These are phyloP conservation scores for Yamadazyma mexicana DNA, from an alignment of 1,139 yeast genomes.

Conservation along the genomic window DNA sequence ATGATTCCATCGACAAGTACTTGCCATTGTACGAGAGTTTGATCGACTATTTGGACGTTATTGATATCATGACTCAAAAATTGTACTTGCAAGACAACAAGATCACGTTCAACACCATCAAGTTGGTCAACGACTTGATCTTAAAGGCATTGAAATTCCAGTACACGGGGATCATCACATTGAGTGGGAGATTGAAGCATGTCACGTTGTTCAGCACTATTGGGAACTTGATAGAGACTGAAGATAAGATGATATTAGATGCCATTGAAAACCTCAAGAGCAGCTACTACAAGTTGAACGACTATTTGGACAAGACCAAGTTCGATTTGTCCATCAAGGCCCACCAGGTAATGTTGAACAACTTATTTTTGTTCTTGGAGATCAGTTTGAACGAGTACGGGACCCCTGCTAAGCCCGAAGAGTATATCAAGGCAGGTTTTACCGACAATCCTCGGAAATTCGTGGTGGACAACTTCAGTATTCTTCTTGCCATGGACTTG, in stretches of 20 bases:
- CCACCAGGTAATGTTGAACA: constrained; percentile 45
- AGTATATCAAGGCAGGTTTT: constrained; percentile 48
- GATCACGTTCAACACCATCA: constrained; percentile 44
- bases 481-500: constrained; percentile 50
- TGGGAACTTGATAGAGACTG: constrained; percentile 41
- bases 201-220: constrained; percentile 45
- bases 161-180: constrained; percentile 41
- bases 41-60: constrained; percentile 42
- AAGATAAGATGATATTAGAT: constrained; percentile 35
- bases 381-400: constrained; percentile 47
- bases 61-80: constrained; percentile 43
- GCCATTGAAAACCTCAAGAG: constrained; percentile 33
- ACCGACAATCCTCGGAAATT: constrained; percentile 44
- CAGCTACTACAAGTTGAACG: constrained; percentile 40
- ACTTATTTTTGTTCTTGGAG: constrained; percentile 41
- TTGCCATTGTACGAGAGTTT: constrained; percentile 44
- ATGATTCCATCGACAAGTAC: constrained; percentile 34
- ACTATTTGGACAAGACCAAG: constrained; percentile 33
- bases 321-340: constrained; percentile 42
- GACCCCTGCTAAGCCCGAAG: constrained; percentile 45
- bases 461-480: constrained; percentile 41
- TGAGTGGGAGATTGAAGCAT: constrained; percentile 46
- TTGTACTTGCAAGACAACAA: constrained; percentile 46
- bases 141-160: constrained; percentile 41
- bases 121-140: constrained; percentile 48